Evolutionary conservation across 2,329 filamentous ascomycete genomes (phyloP).

Genomic region (Reticulascus tulasneorum): DNA sequence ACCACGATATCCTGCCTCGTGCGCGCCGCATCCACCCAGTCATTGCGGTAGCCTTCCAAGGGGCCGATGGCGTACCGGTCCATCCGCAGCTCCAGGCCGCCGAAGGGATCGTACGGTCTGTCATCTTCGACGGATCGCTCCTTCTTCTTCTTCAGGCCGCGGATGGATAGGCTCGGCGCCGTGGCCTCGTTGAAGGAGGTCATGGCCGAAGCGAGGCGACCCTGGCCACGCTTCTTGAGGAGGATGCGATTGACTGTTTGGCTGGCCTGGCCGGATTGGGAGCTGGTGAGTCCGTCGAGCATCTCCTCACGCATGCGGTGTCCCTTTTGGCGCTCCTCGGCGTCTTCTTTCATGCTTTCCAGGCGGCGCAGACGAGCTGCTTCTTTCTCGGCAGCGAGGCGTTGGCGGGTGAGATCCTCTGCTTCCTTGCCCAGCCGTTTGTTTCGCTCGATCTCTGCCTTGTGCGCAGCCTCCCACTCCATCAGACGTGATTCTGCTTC

Average conservation of each 20-base stretch:
- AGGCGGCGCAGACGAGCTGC: slow-evolving; percentile 59
- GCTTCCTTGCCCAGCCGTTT: slow-evolving; percentile 49
- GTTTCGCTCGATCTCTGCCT: slow-evolving; percentile 62
- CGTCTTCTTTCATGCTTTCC: slow-evolving; percentile 63
- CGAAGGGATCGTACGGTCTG: slow-evolving; percentile 84
- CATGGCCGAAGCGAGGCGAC: slow-evolving; percentile 25
- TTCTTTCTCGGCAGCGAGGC: slow-evolving; percentile 64
- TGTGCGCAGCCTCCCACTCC: slow-evolving; percentile 71
- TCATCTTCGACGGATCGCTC: slow-evolving; percentile 50
- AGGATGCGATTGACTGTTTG: slow-evolving; percentile 57
- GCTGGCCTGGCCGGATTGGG: slow-evolving; percentile 56
- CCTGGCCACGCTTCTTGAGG: slow-evolving; percentile 69
- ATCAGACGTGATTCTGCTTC: slow-evolving; percentile 41
- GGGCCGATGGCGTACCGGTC: slow-evolving; percentile 61
- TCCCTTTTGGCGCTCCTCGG: slow-evolving; percentile 63
- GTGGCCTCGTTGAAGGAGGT: slow-evolving; percentile 28
- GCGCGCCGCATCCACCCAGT: slow-evolving; percentile 65
- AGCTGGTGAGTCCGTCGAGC: slow-evolving; percentile 64
- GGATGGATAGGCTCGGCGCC: slow-evolving; percentile 56
- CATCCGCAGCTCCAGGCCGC: slow-evolving; percentile 64
- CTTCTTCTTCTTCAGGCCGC: slow-evolving; percentile 69
- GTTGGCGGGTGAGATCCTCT: slow-evolving; percentile 47
- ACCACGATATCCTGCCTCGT: slow-evolving; percentile 64
- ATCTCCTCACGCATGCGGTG: slow-evolving; percentile 64
- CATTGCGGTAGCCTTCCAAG: slow-evolving; percentile 67